Base-by-base conservation (phyloP, 2,329 filamentous ascomycete species). In the Cercospora sesami region DNA sequence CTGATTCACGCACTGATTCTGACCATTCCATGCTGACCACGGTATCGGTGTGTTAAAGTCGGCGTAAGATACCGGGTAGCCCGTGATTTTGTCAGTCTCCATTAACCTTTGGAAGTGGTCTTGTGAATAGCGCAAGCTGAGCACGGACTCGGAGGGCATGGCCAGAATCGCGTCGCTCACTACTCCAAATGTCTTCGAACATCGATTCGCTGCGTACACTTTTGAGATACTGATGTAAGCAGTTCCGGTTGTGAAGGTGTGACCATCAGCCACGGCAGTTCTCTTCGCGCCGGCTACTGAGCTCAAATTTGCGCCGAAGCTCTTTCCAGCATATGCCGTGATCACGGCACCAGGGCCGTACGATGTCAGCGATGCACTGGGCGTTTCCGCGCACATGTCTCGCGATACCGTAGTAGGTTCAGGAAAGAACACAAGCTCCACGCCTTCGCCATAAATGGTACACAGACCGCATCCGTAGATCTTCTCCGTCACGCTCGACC, bases 371-470 rank as follows among this genome's bases (percentile, higher is more conserved):
- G 55, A 71, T 3, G 73, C 73, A 4, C 69, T 61, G 2, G 75
- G 73, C 4, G 73, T 75, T 14, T 58, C 73, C 9, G 75, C 75
- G 59, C 75, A 78, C 68, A 76, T 73, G 42, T 78, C 73, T 30
- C 75, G 68, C 18, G 63, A 65, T 1, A 39, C 63, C 4, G 71
- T 72, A 1, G 73, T 73, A 2, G 75, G 75, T 16, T 57, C 62
- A 9, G 62, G 62, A 48, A 75, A 78, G 68, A 75, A 78, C 2
- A 78, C 69, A 18, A 78, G 68, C 53, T 75, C 69, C 1, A 78
- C 76, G 7, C 72, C 73, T 18, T 72, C 36, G n/a, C 76, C 75
- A 53, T 71, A 76, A 10, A 78, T 76, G 5, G 75, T 78, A 55
- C 76, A 78, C n/a, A 59, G 51, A 4, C 75, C 75, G 60, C 76